Conservation (phyloP, 2,329 filamentous ascomycete species). For the Fusarium aywerte region DNA sequence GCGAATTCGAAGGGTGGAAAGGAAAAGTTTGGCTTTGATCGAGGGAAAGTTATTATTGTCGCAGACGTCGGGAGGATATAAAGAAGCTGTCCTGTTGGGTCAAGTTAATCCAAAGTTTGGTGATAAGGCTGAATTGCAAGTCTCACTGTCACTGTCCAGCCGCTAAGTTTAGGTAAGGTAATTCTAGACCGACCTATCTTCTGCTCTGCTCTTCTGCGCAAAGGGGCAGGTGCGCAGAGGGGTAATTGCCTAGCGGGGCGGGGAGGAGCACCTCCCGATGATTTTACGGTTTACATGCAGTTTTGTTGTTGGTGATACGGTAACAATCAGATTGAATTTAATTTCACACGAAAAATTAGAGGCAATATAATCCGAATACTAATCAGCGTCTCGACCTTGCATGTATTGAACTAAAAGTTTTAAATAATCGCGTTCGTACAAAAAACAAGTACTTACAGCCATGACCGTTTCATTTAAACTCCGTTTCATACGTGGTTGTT, state of each 20-base stretch:
- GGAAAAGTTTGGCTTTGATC: neutral
- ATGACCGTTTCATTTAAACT: neutral
- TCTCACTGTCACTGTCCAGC: constrained; percentile 30
- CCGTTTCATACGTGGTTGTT: constrained; percentile 27
- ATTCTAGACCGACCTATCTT: constrained; percentile 32
- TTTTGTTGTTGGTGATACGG: constrained; percentile 1
- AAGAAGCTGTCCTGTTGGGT: constrained; percentile 17
- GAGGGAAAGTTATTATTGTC: neutral
- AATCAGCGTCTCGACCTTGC: too few species aligned
- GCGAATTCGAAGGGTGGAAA: neutral
- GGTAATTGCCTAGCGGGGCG: constrained; percentile 40
- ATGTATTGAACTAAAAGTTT: neutral
- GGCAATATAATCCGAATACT: neutral
- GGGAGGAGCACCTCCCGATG: constrained; percentile 3
- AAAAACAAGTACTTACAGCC: neutral
- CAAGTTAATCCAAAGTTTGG: constrained; percentile 30
- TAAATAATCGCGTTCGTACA: neutral
- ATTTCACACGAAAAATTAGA: neutral
- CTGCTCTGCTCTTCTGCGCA: constrained; percentile 27
- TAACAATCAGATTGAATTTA: neutral
- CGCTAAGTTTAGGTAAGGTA: constrained; percentile 33
- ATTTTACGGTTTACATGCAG: constrained; percentile 6
- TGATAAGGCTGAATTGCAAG: constrained; percentile 46
- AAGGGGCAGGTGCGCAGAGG: constrained; percentile 40
- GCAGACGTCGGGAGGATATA: neutral